Base-by-base conservation (phyloP, 192 early-diverging fungal genomes). In the Dimargaris cristalligena region DNA sequence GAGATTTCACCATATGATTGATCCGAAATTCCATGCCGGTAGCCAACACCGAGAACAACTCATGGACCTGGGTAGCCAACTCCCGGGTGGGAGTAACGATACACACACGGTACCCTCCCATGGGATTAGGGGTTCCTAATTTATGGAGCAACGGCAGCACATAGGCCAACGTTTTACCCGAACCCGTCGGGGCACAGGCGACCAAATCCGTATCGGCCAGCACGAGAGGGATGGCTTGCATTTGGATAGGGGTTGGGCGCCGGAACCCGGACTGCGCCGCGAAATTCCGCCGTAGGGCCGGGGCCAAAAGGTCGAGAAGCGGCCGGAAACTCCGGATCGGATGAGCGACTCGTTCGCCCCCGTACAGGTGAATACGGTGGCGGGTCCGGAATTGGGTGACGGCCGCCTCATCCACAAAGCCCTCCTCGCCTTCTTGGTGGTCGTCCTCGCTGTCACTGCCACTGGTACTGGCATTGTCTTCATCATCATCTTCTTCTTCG, bases 121-220 rank as follows among this genome's bases (percentile, higher is more conserved):
- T n/a, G n/a, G n/a, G 89, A 92, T 30, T 84, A 80, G 3, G n/a
- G 85, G 87, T 48, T 74, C 74, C 44, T 89, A 98, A 65, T 46
- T 83, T 74, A 58, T 93, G 88, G 51, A 99, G 63, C 29, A 99
- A 91, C 0, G 93, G 91, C 28, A 99, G 70, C 41, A 93, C 60
- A 59, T 87, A 99, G 0, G 96, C 94, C 65, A 96, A 67, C 0
- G 96, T 99, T 72, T 99, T 99, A 65, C 96, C 96, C 4, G 92
- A 94, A 58, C 96, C 94, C 23, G 96, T 99, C 34, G 92, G 96
- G 10, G 96, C 91, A 70, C 88, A 88, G 1, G 91, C 89, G 76
- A 99, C 92, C 2, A 99, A 34, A 67, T 99, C 96, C 16, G 91
- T 81, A n/a, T 80, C 78, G 45, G 92, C 85, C n/a, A 95, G 66